These are phyloP conservation scores for Coniochaeta prunicola DNA, from an alignment of 2,329 filamentous ascomycete species.

Conservation along the genomic window DNA sequence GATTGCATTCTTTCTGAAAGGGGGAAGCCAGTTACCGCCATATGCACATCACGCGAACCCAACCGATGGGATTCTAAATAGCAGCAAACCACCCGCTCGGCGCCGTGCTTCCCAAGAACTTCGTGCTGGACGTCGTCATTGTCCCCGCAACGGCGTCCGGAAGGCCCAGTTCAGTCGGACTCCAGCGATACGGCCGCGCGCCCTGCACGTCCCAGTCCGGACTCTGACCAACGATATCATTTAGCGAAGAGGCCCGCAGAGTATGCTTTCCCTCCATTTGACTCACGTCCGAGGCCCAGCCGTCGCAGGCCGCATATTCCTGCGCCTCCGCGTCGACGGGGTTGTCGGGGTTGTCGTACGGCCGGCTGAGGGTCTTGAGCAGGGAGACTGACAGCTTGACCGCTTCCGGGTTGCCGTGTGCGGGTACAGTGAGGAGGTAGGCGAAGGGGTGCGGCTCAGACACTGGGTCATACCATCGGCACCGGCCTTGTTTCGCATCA, in stretches of 20 bases:
- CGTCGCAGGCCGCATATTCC: background rate
- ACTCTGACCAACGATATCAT: background rate
- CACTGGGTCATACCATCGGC: background rate
- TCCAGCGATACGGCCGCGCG: background rate
- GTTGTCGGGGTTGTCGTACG: background rate
- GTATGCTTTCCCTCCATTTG: background rate
- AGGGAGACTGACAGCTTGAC: background rate
- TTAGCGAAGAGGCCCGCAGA: background rate
- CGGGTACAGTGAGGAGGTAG: background rate
- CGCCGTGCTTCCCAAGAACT: conserved; percentile 13
- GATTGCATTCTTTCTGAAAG: no score
- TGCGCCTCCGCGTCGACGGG: background rate
- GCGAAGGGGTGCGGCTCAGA: background rate
- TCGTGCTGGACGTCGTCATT: background rate
- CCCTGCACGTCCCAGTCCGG: background rate
- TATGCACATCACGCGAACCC: no score
- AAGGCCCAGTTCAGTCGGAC: background rate
- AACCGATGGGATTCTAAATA: conserved; percentile 6
- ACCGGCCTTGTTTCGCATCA: background rate
- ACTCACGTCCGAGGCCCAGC: background rate
- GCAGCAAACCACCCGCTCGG: conserved; percentile 13
- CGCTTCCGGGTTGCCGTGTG: background rate
- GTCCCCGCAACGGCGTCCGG: background rate
- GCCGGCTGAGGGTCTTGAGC: background rate
- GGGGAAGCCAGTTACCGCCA: no score